Evolutionary conservation across 805 yeast species (phyloP).

Genomic region (Candida multigemmis): DNA sequence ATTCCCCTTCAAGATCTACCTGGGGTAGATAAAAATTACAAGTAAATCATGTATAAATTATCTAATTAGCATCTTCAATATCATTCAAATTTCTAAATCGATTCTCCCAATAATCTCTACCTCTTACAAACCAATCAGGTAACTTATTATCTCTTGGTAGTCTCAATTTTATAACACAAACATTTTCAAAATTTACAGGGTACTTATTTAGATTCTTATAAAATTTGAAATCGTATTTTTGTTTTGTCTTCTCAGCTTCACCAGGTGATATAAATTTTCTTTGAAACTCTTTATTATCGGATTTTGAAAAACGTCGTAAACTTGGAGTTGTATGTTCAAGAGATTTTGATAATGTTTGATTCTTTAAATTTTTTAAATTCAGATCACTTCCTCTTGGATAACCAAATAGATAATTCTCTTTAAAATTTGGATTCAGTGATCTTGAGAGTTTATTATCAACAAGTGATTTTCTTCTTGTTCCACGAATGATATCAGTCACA

Average conservation of each 20-base stretch:
- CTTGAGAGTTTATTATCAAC: no score
- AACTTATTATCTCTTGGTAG: constrained; percentile 56
- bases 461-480: constrained; percentile 23
- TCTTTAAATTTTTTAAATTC: constrained; percentile 1
- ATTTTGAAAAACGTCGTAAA: no score
- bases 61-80: no score
- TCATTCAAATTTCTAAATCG: no score
- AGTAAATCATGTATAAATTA: no score
- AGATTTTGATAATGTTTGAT: no score
- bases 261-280: constrained; percentile 1
- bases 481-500: constrained; percentile 5
- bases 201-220: constrained; percentile 32
- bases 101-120: constrained; percentile 69
- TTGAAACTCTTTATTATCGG: constrained; percentile 1
- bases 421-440: constrained; percentile 21
- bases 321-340: no score
- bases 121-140: constrained; percentile 69
- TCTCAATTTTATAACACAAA: constrained; percentile 31
- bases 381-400: no score
- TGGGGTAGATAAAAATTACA: no score
- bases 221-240: constrained; percentile 22
- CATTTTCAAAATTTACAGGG: constrained; percentile 21
- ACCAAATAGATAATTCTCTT: no score
- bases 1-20: no score
- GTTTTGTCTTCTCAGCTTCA: constrained; percentile 9